phyloP scores from a whole-genome alignment of 2,329 filamentous ascomycete genomes.

The Exophiala calicioides region DNA sequence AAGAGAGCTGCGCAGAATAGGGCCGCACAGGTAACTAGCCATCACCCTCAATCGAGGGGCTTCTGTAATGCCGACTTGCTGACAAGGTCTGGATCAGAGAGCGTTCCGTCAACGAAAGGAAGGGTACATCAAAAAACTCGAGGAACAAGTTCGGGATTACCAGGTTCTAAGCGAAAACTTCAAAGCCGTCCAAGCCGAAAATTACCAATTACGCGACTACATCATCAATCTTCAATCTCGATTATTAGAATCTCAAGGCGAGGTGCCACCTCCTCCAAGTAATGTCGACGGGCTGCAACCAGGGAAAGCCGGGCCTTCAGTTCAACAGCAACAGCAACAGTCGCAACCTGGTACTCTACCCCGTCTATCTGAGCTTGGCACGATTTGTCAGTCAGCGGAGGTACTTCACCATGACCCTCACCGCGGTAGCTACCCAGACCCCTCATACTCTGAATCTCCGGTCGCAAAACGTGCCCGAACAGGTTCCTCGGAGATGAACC shows the following conservation, averaged over 20 bases:
- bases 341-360: constrained; percentile 24
- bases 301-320: constrained; percentile 25
- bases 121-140: constrained; percentile 95
- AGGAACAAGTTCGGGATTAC: constrained; percentile 86
- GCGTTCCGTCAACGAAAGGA: constrained; percentile 98
- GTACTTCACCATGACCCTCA: constrained; percentile 21
- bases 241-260: constrained; percentile 78
- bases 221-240: constrained; percentile 86
- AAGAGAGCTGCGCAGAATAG: constrained; percentile 96
- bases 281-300: constrained; percentile 33
- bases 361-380: constrained; percentile 26
- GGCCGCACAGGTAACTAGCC: constrained; percentile 76
- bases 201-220: constrained; percentile 88
- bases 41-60: too few species aligned
- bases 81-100: constrained; percentile 57
- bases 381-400: constrained; percentile 20
- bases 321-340: too few species aligned
- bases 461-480: constrained; percentile 23
- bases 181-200: constrained; percentile 82
- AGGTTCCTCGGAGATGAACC: constrained; percentile 25
- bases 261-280: constrained; percentile 61
- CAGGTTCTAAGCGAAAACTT: constrained; percentile 72
- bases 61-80: background rate
- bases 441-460: constrained; percentile 25
- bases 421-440: constrained; percentile 26